Base-by-base conservation (phyloP, 164 flowering plant species). In the Magnolia kwangsiensis region DNA sequence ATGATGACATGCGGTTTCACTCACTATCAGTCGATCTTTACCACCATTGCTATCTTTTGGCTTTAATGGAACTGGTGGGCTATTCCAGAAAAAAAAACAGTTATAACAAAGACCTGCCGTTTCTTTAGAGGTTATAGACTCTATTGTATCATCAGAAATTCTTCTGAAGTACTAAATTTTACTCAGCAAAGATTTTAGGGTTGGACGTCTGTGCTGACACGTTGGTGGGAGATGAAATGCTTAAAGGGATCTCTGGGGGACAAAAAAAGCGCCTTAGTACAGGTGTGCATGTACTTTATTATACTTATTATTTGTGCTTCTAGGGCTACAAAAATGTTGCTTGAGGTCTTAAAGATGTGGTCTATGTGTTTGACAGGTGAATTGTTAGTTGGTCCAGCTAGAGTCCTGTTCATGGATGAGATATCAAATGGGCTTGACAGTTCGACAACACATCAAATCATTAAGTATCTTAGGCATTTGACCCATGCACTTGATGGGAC, bases 391-490 rank as follows among this genome's bases (percentile, higher is more conserved):
- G 98, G 99, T 61, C 83, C 98, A 50, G 89, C 99, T 63, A 85
- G 97, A 84, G 99, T 94, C 69, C 88, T 96, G 69, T 86, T 94
- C 82, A 94, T 96, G 99, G 99, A 96, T 86, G 99, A 96, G 81
- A 96, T 96, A 83, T 96, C 99, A 74, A 94, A 88, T 79, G 99
- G 99, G 50, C 92, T 96, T 74, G 99, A 96, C 79, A 96, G 99
- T 80, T 90, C 98, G 73, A 96, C 99, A 18, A 92, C 99, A 13
- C 89, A 88, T 83, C 97, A 96, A 80, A 94, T 95, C 67, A 85
- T 94, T 80, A 93, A 89, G 81, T 92, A 91, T 84, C 92, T 96
- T n/a, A 86, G 81, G 81, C 95, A 92, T 88, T 91, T 89, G 63
- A 90, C 94, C 67, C 83, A 61, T 77, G 91, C 93, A 65, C 91